Base-by-base conservation (phyloP, 2,329 filamentous ascomycete species). In the Colletotrichum sp. region DNA sequence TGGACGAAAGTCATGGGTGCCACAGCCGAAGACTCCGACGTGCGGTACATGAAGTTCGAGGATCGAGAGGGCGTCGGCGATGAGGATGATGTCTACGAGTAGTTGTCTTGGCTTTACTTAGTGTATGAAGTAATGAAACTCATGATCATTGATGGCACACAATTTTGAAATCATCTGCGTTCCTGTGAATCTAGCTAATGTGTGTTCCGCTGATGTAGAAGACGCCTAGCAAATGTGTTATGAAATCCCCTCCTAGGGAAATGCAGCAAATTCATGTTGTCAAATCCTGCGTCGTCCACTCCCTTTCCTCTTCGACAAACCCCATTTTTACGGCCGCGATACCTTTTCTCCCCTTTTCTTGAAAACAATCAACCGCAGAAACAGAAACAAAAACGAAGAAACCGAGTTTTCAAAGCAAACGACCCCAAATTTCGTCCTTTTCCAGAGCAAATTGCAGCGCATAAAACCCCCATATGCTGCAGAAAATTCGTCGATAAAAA, bases 21-120 rank as follows among this genome's bases (percentile, higher is more conserved):
- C 2, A 87, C 88, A 6, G 84, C 82, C 2, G 85, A 86, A 21
- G 84, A 85, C 21, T 81, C 79, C 8, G 77, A 76, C 12, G 66
- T 75, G 31, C 83, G 89, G 58, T 98, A 97, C 78, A 92, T 98
- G 90, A 86, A 89, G 24, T 98, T 98, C 81, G 90, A 93, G 63
- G 94, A 97, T 73, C 89, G 95, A 29, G 92, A 95, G 80, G 88
- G 87, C 16, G 85, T 85, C 33, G 86, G 84, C 73, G 89, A 89
- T 36, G 91, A 94, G 69, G 75, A 76, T 4, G 88, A 90, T 69
- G 82, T 86, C 63, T 89, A 89, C 75, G 85, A 90, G 66, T 85
- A 75, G 80, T 78, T 73, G 68, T 38, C 24, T 29, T 66, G 51
- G 24, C 63, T 65, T 65, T 36, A 54, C 31, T 51, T 27, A 62